Percentiles rank a stretch among this genome's conserved stretches.
phyloP scores from a whole-genome alignment of 176 grass and related monocot species.

The Zizania latifolia region DNA sequence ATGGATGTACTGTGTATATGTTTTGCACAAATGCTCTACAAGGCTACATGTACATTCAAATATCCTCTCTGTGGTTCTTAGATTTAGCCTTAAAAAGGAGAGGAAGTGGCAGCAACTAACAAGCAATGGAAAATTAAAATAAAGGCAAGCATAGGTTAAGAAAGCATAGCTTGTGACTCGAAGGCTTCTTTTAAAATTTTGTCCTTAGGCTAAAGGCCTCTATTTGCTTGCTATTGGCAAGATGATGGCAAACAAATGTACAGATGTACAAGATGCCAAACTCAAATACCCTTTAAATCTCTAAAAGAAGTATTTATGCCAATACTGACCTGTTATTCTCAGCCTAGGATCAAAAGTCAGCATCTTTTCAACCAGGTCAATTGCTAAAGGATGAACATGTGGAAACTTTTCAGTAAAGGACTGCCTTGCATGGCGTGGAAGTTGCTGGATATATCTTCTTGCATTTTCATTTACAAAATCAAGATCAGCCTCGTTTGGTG shows the following conservation, averaged over 20 bases:
- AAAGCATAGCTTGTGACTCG: neutral
- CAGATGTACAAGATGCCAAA: neutral
- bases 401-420: slow-evolving; percentile 89
- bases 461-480: slow-evolving; percentile 98
- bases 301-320: neutral
- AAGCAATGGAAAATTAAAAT: neutral
- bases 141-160: neutral
- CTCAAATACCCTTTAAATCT: neutral
- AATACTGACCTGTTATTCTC: slow-evolving; percentile 84
- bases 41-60: neutral
- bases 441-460: slow-evolving; percentile 89
- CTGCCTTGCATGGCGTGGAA: slow-evolving; percentile 69
- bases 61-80: neutral
- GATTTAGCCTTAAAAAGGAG: neutral
- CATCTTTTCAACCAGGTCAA: slow-evolving; percentile 97
- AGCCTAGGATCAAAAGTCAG: slow-evolving; percentile 92
- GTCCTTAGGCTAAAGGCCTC: neutral
- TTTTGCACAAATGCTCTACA: neutral
- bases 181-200: neutral
- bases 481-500: slow-evolving; percentile 81
- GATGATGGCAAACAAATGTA: neutral
- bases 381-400: slow-evolving; percentile 77
- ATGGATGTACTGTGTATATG: neutral
- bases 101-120: neutral
- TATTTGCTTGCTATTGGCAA: neutral